Evolutionary conservation across 257 asterid species (phyloP).

Genomic region (Eucommia ulmoides): DNA sequence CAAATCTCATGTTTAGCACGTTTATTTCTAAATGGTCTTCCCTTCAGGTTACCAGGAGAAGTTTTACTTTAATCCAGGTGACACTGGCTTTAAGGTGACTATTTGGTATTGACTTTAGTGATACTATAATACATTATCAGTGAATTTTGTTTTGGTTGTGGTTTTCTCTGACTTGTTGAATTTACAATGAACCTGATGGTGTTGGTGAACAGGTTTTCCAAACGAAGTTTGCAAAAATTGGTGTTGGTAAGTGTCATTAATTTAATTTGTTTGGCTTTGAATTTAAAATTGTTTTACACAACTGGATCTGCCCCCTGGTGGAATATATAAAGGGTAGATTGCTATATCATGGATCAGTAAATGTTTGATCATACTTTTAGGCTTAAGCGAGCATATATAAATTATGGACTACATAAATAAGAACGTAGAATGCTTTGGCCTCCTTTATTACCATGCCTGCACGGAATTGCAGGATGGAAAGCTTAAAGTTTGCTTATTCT

Average conservation of each 20-base stretch:
- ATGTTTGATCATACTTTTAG: no score
- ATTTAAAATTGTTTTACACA: no score
- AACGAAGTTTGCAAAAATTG: slow-evolving; percentile 84
- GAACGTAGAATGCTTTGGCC: background rate
- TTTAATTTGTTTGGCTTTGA: background rate
- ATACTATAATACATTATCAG: no score
- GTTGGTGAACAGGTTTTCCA: slow-evolving; percentile 57
- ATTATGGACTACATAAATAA: no score
- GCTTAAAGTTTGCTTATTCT: slow-evolving; percentile 4
- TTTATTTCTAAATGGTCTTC: slow-evolving; percentile 4
- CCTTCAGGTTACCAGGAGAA: slow-evolving; percentile 93
- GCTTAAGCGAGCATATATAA: no score
- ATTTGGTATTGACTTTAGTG: slow-evolving; percentile 3
- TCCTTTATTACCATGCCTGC: background rate
- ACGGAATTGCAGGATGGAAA: background rate
- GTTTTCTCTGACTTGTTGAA: slow-evolving; percentile 13
- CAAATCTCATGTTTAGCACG: background rate
- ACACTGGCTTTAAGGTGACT: slow-evolving; percentile 92
- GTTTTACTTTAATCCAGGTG: slow-evolving; percentile 94
- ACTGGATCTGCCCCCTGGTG: no score
- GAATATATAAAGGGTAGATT: background rate
- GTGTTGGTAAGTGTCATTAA: slow-evolving; percentile 59
- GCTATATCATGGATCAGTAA: no score
- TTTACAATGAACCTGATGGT: slow-evolving; percentile 2
- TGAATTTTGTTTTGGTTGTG: slow-evolving; percentile 3